Percentiles rank a stretch among this genome's conserved stretches.
Conservation (phyloP, 352 stramenopile species). For the Phytopythium kandeliae region DNA sequence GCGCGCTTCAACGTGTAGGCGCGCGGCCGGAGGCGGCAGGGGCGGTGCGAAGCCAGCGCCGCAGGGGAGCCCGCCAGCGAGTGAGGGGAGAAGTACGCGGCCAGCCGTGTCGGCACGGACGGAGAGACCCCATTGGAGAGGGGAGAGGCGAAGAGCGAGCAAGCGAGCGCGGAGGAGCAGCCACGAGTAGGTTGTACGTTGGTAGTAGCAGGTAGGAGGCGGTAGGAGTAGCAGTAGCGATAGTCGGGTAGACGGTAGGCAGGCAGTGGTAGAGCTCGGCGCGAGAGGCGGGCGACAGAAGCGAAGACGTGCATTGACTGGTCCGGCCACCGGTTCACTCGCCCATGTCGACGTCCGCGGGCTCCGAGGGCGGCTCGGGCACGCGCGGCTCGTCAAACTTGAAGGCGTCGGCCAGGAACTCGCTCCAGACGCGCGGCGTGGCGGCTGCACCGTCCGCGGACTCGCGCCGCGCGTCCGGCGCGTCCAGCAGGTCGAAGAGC, state of each 20-base stretch:
- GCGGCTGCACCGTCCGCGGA: conserved; percentile 11
- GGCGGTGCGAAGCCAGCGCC: conserved; percentile 6
- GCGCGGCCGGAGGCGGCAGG: neutral
- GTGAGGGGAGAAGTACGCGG: conserved; percentile 1
- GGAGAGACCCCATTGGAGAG: neutral
- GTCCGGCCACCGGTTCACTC: too few relatives aligned
- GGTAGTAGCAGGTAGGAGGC: conserved; percentile 8
- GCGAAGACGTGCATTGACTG: conserved; percentile 1
- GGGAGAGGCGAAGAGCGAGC: conserved; percentile 15
- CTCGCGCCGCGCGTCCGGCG: too few relatives aligned
- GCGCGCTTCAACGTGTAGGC: conserved; percentile 79
- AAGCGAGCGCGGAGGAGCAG: conserved; percentile 5
- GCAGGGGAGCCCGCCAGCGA: conserved; percentile 2
- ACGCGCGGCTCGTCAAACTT: conserved; percentile 40
- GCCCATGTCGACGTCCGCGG: neutral
- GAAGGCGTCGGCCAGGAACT: conserved; percentile 70
- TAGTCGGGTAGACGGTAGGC: conserved; percentile 30
- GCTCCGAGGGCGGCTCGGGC: neutral
- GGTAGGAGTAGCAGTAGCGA: conserved; percentile 40
- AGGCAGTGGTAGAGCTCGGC: neutral
- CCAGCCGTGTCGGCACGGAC: too few relatives aligned
- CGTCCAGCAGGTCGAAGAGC: conserved; percentile 69
- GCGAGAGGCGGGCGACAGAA: neutral
- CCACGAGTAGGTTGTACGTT: conserved; percentile 13
- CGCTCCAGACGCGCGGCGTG: conserved; percentile 60